Evolutionary conservation across 208 protist genomes (phyloP).

Genomic region (Leishmania amazonensis): DNA sequence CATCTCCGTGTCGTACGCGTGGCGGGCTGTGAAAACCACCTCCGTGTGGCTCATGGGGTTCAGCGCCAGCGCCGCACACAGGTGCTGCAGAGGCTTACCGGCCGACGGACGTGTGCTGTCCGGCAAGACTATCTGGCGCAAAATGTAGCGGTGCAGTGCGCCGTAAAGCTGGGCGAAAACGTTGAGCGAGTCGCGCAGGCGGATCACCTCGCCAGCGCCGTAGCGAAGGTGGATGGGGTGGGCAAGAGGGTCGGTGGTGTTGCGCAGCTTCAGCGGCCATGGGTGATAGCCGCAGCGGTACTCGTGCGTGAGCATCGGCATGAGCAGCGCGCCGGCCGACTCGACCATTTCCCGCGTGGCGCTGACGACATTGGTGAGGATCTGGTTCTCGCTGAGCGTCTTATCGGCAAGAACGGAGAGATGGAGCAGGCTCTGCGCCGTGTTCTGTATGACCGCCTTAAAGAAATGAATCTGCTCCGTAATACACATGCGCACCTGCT

Average conservation of each 20-base stretch:
- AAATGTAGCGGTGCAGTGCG: constrained; percentile 61
- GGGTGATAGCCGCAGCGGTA: constrained; percentile 88
- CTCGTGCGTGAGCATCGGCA: constrained; percentile 82
- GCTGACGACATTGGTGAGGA: constrained; percentile 50
- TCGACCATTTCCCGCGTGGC: constrained; percentile 66
- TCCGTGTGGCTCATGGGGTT: constrained; percentile 61
- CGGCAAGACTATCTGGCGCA: constrained; percentile 39
- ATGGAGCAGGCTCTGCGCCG: constrained; percentile 51
- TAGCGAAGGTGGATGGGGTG: constrained; percentile 73
- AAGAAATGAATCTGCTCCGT: constrained; percentile 58
- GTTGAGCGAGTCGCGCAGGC: constrained; percentile 67
- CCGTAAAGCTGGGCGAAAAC: constrained; percentile 72
- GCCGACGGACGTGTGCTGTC: constrained; percentile 51
- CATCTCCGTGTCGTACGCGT: constrained; percentile 59
- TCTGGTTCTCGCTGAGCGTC: constrained; percentile 62
- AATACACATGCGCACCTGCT: constrained; percentile 38
- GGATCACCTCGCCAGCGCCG: constrained; percentile 58
- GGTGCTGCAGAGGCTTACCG: constrained; percentile 44
- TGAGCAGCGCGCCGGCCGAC: constrained; percentile 58
- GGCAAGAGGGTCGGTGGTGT: constrained; percentile 77
- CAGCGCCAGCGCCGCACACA: constrained; percentile 66
- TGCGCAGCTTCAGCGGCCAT: constrained; percentile 86
- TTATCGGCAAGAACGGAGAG: constrained; percentile 57
- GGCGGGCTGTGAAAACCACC: constrained; percentile 62
- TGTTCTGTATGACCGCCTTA: constrained; percentile 45